Evolutionary conservation across 2,329 filamentous ascomycete species (phyloP).

Genomic region (Penicillium decumbens): DNA sequence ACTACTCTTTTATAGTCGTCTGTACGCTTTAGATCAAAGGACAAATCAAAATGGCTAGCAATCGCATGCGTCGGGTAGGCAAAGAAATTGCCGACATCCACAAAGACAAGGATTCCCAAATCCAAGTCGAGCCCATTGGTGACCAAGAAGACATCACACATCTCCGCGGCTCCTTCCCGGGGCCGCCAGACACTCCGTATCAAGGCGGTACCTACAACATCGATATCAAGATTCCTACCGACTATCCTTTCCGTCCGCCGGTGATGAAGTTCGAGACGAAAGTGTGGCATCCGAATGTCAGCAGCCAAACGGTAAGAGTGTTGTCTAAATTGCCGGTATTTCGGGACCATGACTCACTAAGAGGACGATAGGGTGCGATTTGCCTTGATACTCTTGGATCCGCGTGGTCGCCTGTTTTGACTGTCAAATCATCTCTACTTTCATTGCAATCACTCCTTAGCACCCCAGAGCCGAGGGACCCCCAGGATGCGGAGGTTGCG

Average conservation of each 20-base stretch:
- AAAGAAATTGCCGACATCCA: slow-evolving; percentile 50
- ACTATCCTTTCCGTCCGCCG: slow-evolving; percentile 91
- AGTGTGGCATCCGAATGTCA: slow-evolving; percentile 97
- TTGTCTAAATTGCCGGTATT: neutral
- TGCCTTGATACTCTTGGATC: slow-evolving; percentile 87
- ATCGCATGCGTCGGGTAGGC: slow-evolving; percentile 53
- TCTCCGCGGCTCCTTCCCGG: slow-evolving; percentile 75
- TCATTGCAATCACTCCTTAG: slow-evolving; percentile 90
- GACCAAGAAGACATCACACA: slow-evolving; percentile 69
- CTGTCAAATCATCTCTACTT: slow-evolving; percentile 90
- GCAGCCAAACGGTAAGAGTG: slow-evolving; percentile 74
- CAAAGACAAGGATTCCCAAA: slow-evolving; percentile 68
- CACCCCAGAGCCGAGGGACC: slow-evolving; percentile 90
- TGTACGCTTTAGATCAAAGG: neutral
- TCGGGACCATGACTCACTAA: neutral
- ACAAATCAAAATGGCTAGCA: slow-evolving; percentile 49
- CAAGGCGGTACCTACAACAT: slow-evolving; percentile 77
- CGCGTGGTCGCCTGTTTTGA: slow-evolving; percentile 93
- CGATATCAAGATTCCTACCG: slow-evolving; percentile 79
- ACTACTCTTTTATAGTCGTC: neutral
- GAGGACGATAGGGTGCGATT: slow-evolving; percentile 73
- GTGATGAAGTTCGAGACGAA: slow-evolving; percentile 87
- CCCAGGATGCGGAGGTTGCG: slow-evolving; percentile 93
- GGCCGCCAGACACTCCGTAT: slow-evolving; percentile 89
- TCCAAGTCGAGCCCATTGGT: slow-evolving; percentile 61